A percentile compares a stretch with the other conserved stretches of the same genome.
Conservation (phyloP, 768 basidiomycete genomes). For the Suillus variegatus region DNA sequence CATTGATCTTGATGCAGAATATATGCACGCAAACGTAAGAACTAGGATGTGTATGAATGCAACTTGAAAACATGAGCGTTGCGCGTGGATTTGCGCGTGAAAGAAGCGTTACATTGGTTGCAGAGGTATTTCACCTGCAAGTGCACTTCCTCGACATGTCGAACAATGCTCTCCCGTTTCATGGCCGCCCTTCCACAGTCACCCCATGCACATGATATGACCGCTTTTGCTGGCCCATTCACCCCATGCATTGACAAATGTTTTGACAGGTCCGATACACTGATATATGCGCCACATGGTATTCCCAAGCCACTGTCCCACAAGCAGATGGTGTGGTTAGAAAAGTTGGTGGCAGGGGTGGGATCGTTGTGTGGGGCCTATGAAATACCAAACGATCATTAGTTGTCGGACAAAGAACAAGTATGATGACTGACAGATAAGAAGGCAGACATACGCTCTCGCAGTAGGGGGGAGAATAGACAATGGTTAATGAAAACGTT, state of each 20-base stretch:
- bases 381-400: not conserved
- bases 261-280: conserved; percentile 14
- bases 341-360: not conserved
- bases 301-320: conserved; percentile 11
- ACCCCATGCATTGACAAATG: conserved; percentile 28
- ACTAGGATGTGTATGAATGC: not conserved
- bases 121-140: conserved; percentile 20
- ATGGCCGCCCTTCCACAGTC: conserved; percentile 16
- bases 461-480: not conserved
- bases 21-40: not conserved
- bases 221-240: conserved; percentile 14
- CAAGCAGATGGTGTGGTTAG: not conserved
- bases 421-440: not conserved
- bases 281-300: conserved; percentile 12
- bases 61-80: conserved; percentile 12
- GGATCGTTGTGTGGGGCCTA: not conserved
- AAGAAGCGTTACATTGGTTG: conserved; percentile 20
- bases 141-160: conserved; percentile 29
- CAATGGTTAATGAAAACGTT: not conserved
- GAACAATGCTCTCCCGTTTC: conserved; percentile 29
- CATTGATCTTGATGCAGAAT: not conserved
- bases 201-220: conserved; percentile 20
- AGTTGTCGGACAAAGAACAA: not conserved
- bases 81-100: conserved; percentile 27
- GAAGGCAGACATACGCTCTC: not conserved